Percentiles rank a stretch among this genome's conserved stretches.
These are phyloP conservation scores for Pleurotus ostreatus DNA, from an alignment of 768 basidiomycete genomes.

Conservation along the genomic window DNA sequence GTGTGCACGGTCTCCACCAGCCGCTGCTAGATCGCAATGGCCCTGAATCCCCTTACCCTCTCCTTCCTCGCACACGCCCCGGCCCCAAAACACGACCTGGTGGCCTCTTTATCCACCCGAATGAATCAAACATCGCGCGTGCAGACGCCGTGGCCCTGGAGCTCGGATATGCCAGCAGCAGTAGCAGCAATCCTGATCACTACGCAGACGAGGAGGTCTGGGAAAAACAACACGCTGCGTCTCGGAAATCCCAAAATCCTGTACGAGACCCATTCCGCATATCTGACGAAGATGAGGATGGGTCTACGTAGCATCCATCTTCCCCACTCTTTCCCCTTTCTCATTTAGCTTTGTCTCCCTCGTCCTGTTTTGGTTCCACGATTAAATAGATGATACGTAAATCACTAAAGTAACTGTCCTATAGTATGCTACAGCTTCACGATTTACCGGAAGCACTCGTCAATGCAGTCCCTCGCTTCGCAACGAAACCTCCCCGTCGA, in stretches of 20 bases:
- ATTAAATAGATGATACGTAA: constrained; percentile 11
- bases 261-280: not conserved
- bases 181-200: constrained; percentile 5
- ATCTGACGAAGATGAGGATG: not conserved
- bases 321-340: no score
- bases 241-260: no score
- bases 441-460: constrained; percentile 14
- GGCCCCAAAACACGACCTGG: constrained; percentile 55
- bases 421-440: not conserved
- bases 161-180: constrained; percentile 39
- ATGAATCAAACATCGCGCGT: constrained; percentile 58
- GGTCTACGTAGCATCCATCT: no score
- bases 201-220: not conserved
- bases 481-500: constrained; percentile 28
- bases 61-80: constrained; percentile 26
- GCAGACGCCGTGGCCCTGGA: constrained; percentile 59
- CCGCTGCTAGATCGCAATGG: constrained; percentile 16
- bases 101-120: constrained; percentile 59
- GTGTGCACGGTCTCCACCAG: not conserved
- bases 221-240: not conserved
- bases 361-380: not conserved
- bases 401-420: constrained; percentile 6
- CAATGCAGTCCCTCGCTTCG: constrained; percentile 36
- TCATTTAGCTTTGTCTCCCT: no score
- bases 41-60: constrained; percentile 14